Evolutionary conservation across 2,329 filamentous ascomycete genomes (phyloP), one percentile per base, ranked within the genome.

Genomic region (Dryadomyces sulphureus): DNA sequence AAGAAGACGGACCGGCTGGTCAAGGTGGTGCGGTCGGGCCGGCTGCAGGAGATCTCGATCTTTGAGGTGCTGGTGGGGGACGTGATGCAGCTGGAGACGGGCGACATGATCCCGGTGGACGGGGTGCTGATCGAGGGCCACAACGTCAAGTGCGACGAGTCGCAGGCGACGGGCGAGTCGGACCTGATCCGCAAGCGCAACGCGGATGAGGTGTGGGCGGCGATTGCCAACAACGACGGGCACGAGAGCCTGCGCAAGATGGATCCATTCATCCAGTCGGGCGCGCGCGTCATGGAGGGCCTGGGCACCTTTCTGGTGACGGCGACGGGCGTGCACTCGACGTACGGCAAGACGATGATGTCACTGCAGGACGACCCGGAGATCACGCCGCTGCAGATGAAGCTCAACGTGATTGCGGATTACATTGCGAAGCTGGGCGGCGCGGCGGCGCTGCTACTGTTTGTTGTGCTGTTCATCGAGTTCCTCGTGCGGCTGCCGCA

Each of bases 241-340:
- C 68, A 76, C 53, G 73, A 81, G 38, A 69, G 68, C 40, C 67
- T 81, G 21, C 80, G 76, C 65, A 87, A 87, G 61, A 72, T 87
- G 62, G 84, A 89, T 52, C 83, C 83, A 0, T 86, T 89, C 54
- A 85, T 95, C 55, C 84, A 94, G 54, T 94, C 88, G 25, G 89
- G 83, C 27, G 73, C 79, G 45, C 82, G 82, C 51, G 81, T 87
- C 48, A 81, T 86, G 63, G 82, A 87, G 58, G 83, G 83, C 39
- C 75, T 86, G 8, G 83, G 83, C 12, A 85, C 79, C 2, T 88
- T 78, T 55, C 67, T 88, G 60, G 77, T 80, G 49, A 87, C 83
- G 2, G 82, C 79, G 16, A 82, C 82, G 27, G 83, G 83, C 48
- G 66, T 81, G 30, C 77, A 84, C 61, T 86, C 81, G 25, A 81